A percentile compares a stretch with the other conserved stretches of the same genome.
These are phyloP conservation scores for Microbotryum saponariae DNA, from an alignment of 1,284 basidiomycete genomes.

Conservation along the genomic window DNA sequence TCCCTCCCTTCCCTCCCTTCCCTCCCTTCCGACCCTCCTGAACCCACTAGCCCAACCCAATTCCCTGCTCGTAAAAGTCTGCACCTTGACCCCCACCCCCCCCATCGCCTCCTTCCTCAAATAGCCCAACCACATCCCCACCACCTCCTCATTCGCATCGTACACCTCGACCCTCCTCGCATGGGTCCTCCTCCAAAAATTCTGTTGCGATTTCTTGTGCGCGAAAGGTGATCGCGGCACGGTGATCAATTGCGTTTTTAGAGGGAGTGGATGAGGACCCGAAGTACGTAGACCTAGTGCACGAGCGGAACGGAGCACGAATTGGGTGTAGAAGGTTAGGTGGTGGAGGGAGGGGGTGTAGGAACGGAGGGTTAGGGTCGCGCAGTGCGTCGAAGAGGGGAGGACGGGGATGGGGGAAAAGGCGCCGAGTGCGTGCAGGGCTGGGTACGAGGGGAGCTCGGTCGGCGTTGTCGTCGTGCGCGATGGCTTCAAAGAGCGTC, in stretches of 20 bases:
- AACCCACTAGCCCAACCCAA: slow-evolving; percentile 45
- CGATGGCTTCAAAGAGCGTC: too few relatives aligned
- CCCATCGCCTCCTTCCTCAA: slow-evolving; percentile 67
- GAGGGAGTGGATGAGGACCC: slow-evolving; percentile 62
- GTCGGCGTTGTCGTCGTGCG: too few relatives aligned
- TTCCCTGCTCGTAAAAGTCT: slow-evolving; percentile 65
- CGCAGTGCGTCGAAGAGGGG: slow-evolving; percentile 52
- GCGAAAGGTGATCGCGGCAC: slow-evolving; percentile 80
- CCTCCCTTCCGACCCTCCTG: background rate
- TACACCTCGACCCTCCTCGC: slow-evolving; percentile 81
- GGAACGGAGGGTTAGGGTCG: slow-evolving; percentile 73
- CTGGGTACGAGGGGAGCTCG: too few relatives aligned
- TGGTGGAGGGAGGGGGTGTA: slow-evolving; percentile 53
- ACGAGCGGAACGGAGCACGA: slow-evolving; percentile 73
- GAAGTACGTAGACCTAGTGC: slow-evolving; percentile 76
- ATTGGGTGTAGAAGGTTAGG: slow-evolving; percentile 75
- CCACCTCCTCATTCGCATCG: slow-evolving; percentile 71
- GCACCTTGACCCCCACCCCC: slow-evolving; percentile 78
- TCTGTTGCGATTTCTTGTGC: slow-evolving; percentile 93
- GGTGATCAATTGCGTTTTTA: slow-evolving; percentile 72
- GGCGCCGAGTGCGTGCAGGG: too few relatives aligned
- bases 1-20: too few relatives aligned
- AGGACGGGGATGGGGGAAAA: too few relatives aligned
- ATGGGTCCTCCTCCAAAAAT: slow-evolving; percentile 80
- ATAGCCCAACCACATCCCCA: slow-evolving; percentile 77